These are phyloP conservation scores for Phaeosphaeria sp. DNA, from an alignment of 2,329 filamentous ascomycete genomes.

Conservation along the genomic window DNA sequence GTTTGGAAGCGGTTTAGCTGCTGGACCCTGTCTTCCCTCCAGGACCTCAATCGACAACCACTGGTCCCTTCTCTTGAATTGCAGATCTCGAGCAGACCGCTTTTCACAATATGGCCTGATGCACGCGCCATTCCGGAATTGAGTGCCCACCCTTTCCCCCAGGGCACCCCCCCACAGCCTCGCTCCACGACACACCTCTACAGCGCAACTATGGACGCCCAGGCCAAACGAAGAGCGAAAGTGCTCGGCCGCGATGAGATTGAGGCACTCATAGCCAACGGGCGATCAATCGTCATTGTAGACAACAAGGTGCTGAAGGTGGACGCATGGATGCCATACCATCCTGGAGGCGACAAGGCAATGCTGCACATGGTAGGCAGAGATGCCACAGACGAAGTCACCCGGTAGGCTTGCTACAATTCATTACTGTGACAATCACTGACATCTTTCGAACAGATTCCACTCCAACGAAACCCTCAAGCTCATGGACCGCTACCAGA, in stretches of 20 bases:
- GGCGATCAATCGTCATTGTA: constrained; percentile 79
- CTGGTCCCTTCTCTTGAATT: not conserved
- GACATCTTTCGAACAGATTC: constrained; percentile 60
- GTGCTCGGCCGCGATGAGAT: constrained; percentile 70
- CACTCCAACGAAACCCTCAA: constrained; percentile 80
- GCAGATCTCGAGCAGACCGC: not conserved
- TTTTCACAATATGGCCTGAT: constrained; percentile 6
- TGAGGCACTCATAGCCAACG: constrained; percentile 83
- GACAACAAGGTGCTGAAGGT: constrained; percentile 83
- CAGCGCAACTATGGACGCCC: constrained; percentile 34
- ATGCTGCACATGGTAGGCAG: constrained; percentile 92
- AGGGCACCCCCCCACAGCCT: too few relatives aligned
- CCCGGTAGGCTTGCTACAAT: constrained; percentile 67
- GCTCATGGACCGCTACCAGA: constrained; percentile 81
- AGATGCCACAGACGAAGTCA: constrained; percentile 94
- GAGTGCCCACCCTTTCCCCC: not conserved
- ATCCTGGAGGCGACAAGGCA: constrained; percentile 89
- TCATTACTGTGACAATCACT: not conserved
- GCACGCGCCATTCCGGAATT: not conserved
- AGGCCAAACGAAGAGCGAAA: constrained; percentile 51
- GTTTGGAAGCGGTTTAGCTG: too few relatives aligned
- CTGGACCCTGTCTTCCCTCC: constrained; percentile 11
- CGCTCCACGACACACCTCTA: not conserved
- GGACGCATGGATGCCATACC: constrained; percentile 86
- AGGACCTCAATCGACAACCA: constrained; percentile 7